Evolutionary conservation across 2,329 filamentous ascomycete genomes (phyloP), one percentile per base, ranked within the genome.

Genomic region (Catunica adiposa): DNA sequence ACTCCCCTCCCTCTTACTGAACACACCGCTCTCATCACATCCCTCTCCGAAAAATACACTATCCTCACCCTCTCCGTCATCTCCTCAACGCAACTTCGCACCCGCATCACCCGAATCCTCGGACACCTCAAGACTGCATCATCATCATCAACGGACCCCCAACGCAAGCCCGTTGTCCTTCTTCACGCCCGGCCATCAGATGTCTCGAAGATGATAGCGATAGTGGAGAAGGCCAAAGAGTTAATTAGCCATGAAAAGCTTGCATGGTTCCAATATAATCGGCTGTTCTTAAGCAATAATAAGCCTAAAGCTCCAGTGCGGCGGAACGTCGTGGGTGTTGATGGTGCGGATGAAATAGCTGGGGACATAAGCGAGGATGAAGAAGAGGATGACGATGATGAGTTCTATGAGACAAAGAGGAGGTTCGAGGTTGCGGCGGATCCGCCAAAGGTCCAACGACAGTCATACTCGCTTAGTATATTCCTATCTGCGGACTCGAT

Each of bases 121-220:
- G 65, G 65, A 2, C 74, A 79, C 60, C 67, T 79, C 5, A 64
- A 22, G 3, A 1, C 37, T 42, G 23, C 29, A n/a, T 3, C 58
- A 57, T 23, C 61, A n/a, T n/a, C n/a, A n/a, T n/a, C n/a, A n/a
- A n/a, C 63, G 50, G 38, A 63, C 0, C 65, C 15, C 40, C 40
- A 22, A 7, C 40, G 20, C 37, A 38, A 38, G 1, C 9, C 66
- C 8, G 62, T 72, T 14, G 70, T 70, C n/a, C 64, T 80, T 40
- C 65, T 80, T 17, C 71, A 78, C 61, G 74, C 76, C 31, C 72
- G 73, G 20, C 68, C 73, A 0, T 59, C 65, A 8, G 74, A 79
- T 2, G 73, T 77, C 1, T 73, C 72, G 66, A 89, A 88, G 66
- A 70, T 86, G 62, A 77, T 86, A 61, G 82, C 77, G 3, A 75